Evolutionary conservation across 768 basidiomycete species (phyloP).

Genomic region (Tricholoma bakamatsutake): DNA sequence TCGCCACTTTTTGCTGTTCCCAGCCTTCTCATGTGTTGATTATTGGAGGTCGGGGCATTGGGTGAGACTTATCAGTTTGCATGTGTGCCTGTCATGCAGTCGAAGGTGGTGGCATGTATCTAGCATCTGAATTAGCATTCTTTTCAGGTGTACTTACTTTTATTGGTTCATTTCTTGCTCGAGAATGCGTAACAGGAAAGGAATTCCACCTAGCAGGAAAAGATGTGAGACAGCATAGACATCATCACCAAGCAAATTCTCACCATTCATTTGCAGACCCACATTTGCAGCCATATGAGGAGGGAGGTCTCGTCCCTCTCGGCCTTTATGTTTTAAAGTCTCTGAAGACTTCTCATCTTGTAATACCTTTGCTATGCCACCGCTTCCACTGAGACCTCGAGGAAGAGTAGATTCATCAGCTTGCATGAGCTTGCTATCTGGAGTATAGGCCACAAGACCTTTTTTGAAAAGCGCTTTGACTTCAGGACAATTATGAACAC

Average conservation of each 20-base stretch:
- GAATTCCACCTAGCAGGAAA: not conserved
- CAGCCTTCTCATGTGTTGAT: no score
- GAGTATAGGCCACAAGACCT: no score
- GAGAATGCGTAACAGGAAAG: not conserved
- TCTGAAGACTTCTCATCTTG: no score
- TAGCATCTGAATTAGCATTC: not conserved
- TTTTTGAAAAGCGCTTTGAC: no score
- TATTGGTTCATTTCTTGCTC: not conserved
- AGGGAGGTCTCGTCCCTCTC: not conserved
- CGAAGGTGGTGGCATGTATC: no score
- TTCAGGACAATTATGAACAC: no score
- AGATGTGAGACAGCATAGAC: not conserved
- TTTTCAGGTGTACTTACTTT: no score
- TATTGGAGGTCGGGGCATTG: not conserved
- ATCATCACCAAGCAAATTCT: no score
- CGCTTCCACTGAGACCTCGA: no score
- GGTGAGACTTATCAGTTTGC: not conserved
- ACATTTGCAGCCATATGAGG: not conserved
- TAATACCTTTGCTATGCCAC: no score
- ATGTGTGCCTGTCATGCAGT: not conserved
- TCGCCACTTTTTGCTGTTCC: not conserved
- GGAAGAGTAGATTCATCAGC: no score
- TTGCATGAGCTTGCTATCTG: no score
- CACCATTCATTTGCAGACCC: conserved; percentile 1
- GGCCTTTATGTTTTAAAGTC: conserved; percentile 3